Conservation (phyloP, 2,329 filamentous ascomycete genomes). For the Trichoderma simmonsii region DNA sequence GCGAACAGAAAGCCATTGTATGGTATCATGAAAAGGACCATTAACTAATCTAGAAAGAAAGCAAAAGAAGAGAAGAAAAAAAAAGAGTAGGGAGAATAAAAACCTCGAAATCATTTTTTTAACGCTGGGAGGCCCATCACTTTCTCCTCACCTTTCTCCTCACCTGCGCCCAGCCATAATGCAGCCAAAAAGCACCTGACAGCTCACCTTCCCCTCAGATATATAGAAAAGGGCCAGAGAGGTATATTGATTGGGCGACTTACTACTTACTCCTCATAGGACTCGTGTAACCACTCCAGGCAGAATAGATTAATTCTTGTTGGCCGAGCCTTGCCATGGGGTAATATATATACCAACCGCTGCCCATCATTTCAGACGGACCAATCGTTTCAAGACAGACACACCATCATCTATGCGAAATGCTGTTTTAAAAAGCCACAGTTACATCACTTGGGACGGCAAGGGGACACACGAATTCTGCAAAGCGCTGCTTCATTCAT, state of each 20-base stretch:
- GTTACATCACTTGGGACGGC: not conserved
- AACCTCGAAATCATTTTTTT: not conserved
- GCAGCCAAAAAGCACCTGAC: not conserved
- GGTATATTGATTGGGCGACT: not conserved
- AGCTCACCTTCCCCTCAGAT: not conserved
- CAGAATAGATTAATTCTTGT: not conserved
- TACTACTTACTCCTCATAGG: not conserved
- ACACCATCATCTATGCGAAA: not conserved
- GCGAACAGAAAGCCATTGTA: not conserved
- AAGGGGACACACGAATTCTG: not conserved
- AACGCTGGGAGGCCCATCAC: not conserved
- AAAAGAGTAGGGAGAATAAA: not conserved
- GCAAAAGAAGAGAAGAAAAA: not conserved
- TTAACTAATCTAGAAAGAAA: not conserved
- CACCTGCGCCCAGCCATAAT: not conserved
- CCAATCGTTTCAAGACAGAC: not conserved
- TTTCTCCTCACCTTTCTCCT: not conserved
- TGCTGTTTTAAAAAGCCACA: too few species aligned
- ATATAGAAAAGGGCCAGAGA: not conserved
- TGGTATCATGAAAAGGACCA: not conserved
- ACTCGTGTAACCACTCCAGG: not conserved
- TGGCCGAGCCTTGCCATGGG: not conserved
- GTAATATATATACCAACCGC: not conserved
- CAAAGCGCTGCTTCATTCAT: constrained; percentile 19
- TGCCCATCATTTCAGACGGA: not conserved